These are phyloP conservation scores for Arabis hirsuta DNA, from an alignment of 345 rosid species.

Conservation along the genomic window DNA sequence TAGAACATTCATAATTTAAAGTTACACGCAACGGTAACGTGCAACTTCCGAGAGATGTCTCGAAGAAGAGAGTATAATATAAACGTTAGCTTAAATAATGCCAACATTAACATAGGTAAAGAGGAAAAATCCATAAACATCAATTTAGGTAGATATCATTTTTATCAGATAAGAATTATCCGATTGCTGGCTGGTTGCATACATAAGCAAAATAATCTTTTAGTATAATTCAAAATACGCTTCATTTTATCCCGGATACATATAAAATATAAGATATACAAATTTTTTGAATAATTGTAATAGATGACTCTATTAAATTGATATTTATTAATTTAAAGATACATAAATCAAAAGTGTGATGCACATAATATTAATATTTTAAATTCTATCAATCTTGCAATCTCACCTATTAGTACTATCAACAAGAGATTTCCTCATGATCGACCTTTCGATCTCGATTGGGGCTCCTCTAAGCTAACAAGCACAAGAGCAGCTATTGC, in stretches of 20 bases:
- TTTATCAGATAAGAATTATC: neutral
- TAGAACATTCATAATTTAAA: neutral
- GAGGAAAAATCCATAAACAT: conserved; percentile 34
- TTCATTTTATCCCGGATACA: neutral
- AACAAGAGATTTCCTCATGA: no score
- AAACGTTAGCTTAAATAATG: conserved; percentile 25
- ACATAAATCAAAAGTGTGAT: no score
- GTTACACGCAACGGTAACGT: conserved; percentile 17
- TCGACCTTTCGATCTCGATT: no score
- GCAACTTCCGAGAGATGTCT: conserved; percentile 18
- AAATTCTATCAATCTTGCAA: no score
- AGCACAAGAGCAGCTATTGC: no score
- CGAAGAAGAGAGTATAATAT: conserved; percentile 14
- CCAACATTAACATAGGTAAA: neutral
- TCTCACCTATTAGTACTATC: no score
- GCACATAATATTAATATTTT: no score
- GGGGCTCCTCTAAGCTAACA: no score
- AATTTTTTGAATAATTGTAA: neutral
- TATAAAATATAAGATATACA: neutral
- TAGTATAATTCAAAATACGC: conserved; percentile 1
- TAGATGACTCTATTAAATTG: neutral
- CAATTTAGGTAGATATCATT: conserved; percentile 23
- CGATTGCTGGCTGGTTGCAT: conserved; percentile 13
- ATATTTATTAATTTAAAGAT: no score
- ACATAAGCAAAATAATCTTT: neutral